These are phyloP conservation scores for Skeletonema marinoi DNA, from an alignment of 108 stramenopile species.

Conservation along the genomic window DNA sequence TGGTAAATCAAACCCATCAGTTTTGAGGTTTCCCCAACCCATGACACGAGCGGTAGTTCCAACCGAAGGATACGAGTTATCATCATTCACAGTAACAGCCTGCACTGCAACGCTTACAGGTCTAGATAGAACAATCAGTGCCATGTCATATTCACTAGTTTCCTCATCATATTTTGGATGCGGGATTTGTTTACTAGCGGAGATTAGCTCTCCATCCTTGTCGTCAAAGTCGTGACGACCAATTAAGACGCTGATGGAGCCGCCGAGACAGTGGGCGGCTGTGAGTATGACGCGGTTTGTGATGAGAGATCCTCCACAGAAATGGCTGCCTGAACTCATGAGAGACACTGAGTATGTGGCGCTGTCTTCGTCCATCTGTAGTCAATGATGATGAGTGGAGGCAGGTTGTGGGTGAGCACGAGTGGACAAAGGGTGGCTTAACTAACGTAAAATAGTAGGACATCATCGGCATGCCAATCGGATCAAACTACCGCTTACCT, in stretches of 20 bases:
- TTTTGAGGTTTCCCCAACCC: constrained; percentile 26
- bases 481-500: background rate
- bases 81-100: constrained; percentile 2
- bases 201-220: constrained; percentile 16
- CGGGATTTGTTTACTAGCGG: constrained; percentile 6
- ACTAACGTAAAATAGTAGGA: background rate
- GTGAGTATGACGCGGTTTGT: constrained; percentile 31
- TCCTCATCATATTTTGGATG: background rate
- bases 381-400: background rate
- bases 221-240: constrained; percentile 21
- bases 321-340: background rate
- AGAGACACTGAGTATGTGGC: constrained; percentile 14
- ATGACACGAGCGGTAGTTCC: constrained; percentile 7
- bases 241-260: constrained; percentile 19
- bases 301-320: constrained; percentile 32
- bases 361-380: background rate
- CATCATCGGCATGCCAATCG: background rate
- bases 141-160: background rate
- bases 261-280: constrained; percentile 51
- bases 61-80: background rate
- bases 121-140: constrained; percentile 2
- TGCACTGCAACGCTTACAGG: background rate
- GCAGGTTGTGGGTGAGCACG: background rate
- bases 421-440: background rate
- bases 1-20: constrained; percentile 6